Base-by-base conservation (phyloP, 306 rosid genomes). In the Oxytropis ochrocephala region DNA sequence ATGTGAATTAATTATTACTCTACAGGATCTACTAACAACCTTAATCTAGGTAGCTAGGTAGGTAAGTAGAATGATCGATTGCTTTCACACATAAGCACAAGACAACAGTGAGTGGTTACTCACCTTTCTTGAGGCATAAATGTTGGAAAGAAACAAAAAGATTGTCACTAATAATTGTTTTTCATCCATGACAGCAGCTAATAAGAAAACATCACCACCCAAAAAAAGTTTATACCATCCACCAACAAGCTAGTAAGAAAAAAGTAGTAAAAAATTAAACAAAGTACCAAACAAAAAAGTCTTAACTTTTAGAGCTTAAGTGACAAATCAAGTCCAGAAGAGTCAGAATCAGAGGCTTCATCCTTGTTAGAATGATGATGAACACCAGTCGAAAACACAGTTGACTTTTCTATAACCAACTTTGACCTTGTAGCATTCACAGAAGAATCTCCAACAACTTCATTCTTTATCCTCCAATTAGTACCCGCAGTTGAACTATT, bases 261-360 rank as follows among this genome's bases (percentile, higher is more conserved):
- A 5, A 32, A n/a, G 3, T 32, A 57, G n/a, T n/a, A n/a, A n/a
- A 2, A 2, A 58, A 4, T 8, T 35, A 35, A 58, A 33, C n/a
- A 35, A 16, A n/a, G n/a, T 13, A 7, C 47, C 2, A 57, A 11
- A 2, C 12, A 17, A 67, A 38, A 38, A 38, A 38, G n/a, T 38
- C 11, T 8, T 64, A 35, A n/a, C 53, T 12, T 38, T 75, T 7
- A 85, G 43, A 86, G 88, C 64, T 77, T 86, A 5, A 86, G 86
- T 0, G 88, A 54, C 67, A 86, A 64, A 79, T 86, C 91, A 35
- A 86, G 80, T 19, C 57, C 83, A 4, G 63, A 19, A 29, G 32
- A 50, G 10, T 52, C 70, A 0, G 57, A 27, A 36, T 39, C 32
- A 0, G 18, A 33, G 1, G 63, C 48, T 24, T 76, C 79, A 16